A percentile compares a stretch with the other conserved stretches of the same genome.
phyloP scores from a whole-genome alignment of 2,329 filamentous ascomycete genomes.

The Clarireedia hainanense region DNA sequence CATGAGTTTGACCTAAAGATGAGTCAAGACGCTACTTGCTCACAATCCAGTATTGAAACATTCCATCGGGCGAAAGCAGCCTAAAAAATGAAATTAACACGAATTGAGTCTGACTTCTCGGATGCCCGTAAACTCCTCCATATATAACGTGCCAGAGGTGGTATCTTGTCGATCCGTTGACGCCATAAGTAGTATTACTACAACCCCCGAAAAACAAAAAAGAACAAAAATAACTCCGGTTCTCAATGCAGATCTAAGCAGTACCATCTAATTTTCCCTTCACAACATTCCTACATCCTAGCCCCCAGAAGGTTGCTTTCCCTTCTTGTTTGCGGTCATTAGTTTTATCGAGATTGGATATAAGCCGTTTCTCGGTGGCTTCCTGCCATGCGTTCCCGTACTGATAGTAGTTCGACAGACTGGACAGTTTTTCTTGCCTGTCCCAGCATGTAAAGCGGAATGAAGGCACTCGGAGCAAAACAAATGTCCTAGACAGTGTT shows the following conservation, averaged over 20 bases:
- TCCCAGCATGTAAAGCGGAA: constrained; percentile 48
- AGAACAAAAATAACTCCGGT: background rate
- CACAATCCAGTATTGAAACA: background rate
- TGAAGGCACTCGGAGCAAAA: constrained; percentile 58
- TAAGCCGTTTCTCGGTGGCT: constrained; percentile 36
- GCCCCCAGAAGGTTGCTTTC: constrained; percentile 30
- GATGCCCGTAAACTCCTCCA: background rate
- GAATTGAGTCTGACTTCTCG: background rate
- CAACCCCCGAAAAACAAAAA: too few relatives aligned
- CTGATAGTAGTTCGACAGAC: constrained; percentile 56
- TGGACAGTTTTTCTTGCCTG: constrained; percentile 48
- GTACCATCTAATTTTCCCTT: background rate
- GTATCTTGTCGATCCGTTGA: background rate
- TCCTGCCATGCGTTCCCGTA: constrained; percentile 33
- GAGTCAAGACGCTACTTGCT: background rate
- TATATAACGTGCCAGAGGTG: constrained; percentile 3
- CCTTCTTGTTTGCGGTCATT: constrained; percentile 47
- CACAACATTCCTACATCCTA: background rate
- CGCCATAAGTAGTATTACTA: background rate
- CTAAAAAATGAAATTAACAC: background rate
- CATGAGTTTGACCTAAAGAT: background rate
- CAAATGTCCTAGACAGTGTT: constrained; percentile 44
- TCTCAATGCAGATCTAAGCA: background rate
- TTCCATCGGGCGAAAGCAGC: background rate
- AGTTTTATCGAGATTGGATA: constrained; percentile 56